Evolutionary conservation across 164 flowering plant species (phyloP).

Genomic region (Platanus orientalis): DNA sequence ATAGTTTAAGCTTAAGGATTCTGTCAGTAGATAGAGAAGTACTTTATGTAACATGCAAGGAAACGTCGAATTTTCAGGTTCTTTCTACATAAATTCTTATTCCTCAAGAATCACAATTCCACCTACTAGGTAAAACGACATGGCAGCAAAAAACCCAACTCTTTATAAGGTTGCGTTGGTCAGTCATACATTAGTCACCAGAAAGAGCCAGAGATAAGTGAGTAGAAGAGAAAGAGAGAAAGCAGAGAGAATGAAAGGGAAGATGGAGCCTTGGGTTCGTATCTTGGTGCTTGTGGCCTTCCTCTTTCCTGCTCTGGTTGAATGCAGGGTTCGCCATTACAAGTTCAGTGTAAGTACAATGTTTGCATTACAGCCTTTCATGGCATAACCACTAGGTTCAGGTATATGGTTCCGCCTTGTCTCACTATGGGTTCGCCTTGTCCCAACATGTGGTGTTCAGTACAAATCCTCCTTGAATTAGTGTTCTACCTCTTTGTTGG

Average conservation of each 20-base stretch:
- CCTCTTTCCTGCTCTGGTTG: constrained; percentile 34
- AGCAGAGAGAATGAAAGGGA: not conserved
- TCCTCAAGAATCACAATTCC: constrained; percentile 15
- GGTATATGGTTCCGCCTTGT: no score
- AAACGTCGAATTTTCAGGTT: constrained; percentile 14
- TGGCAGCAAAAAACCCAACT: constrained; percentile 25
- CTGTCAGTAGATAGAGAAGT: not conserved
- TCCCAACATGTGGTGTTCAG: no score
- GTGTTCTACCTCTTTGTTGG: no score
- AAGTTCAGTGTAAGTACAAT: constrained; percentile 49
- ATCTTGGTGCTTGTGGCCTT: constrained; percentile 25
- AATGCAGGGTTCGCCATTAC: constrained; percentile 55
- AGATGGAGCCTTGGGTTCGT: constrained; percentile 28
- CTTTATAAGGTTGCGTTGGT: constrained; percentile 25
- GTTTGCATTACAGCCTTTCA: not conserved
- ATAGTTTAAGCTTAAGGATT: not conserved
- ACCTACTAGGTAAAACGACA: constrained; percentile 53
- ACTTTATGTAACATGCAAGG: constrained; percentile 51
- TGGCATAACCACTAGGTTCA: no score
- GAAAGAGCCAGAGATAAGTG: not conserved
- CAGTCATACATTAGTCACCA: constrained; percentile 2
- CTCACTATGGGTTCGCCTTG: no score
- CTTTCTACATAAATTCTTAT: constrained; percentile 12
- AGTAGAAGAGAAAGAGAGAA: not conserved
- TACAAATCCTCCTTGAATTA: no score